phyloP scores from a whole-genome alignment of 2,329 filamentous ascomycete species.

The Epichloe aotearoae region DNA sequence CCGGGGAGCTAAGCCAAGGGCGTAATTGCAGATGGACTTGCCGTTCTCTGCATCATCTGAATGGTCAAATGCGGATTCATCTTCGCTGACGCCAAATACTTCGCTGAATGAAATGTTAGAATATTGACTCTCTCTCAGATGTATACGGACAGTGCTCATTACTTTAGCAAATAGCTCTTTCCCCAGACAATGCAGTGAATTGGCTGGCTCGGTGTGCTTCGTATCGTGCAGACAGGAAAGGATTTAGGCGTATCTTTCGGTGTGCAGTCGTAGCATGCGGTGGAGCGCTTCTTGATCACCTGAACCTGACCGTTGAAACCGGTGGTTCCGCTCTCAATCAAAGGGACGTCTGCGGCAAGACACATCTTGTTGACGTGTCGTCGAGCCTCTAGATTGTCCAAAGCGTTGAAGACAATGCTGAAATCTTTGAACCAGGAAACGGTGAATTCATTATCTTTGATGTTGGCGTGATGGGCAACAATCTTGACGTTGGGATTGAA shows the following conservation, averaged over 20 bases:
- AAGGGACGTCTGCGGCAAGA: constrained; percentile 72
- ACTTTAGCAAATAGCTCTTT: constrained; percentile 86
- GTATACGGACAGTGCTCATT: constrained; percentile 14
- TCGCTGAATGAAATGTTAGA: constrained; percentile 31
- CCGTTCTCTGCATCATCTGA: constrained; percentile 71
- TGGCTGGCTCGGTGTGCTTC: constrained; percentile 87
- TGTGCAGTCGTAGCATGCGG: constrained; percentile 93
- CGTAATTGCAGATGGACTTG: constrained; percentile 16
- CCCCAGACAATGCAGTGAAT: constrained; percentile 99
- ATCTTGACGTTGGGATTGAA: constrained; percentile 87
- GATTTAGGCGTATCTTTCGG: constrained; percentile 82
- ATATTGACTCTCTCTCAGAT: not conserved
- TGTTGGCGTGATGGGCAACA: constrained; percentile 83
- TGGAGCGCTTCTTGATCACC: constrained; percentile 82
- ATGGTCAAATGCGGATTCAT: constrained; percentile 69
- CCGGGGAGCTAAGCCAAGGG: not conserved
- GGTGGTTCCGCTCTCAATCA: constrained; percentile 94
- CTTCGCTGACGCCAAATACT: constrained; percentile 84
- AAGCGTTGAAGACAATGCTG: constrained; percentile 82
- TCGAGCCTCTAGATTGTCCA: constrained; percentile 89
- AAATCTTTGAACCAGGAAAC: constrained; percentile 81
- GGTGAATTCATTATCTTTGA: constrained; percentile 79
- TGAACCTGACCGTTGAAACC: constrained; percentile 97
- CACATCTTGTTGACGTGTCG: constrained; percentile 98
- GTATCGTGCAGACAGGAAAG: constrained; percentile 93